phyloP scores from a whole-genome alignment of 2,329 filamentous ascomycete genomes.

The Aureobasidium lini region DNA sequence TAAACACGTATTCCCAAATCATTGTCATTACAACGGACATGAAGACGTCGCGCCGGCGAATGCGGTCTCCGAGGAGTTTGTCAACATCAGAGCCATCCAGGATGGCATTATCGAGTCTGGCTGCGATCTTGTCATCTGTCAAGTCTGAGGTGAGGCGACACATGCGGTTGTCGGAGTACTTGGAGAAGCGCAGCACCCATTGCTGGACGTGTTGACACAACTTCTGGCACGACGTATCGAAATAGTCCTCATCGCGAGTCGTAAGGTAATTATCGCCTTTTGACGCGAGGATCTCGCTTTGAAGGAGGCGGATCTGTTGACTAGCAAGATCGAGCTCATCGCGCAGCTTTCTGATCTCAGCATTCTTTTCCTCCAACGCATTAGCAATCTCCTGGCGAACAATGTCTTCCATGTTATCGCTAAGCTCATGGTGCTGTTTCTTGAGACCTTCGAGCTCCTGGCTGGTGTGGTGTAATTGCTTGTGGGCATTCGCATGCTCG shows the following conservation, averaged over 20 bases:
- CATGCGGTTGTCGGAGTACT: conserved; percentile 86
- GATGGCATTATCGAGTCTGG: conserved; percentile 87
- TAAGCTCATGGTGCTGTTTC: conserved; percentile 54
- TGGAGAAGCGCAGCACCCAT: conserved; percentile 96
- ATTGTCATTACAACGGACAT: conserved; percentile 99
- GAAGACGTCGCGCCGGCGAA: conserved; percentile 85
- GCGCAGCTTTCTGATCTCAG: conserved; percentile 71
- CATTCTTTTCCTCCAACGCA: conserved; percentile 71
- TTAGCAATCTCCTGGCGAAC: conserved; percentile 55
- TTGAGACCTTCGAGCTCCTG: conserved; percentile 64
- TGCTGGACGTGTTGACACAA: conserved; percentile 94
- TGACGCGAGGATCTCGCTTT: conserved; percentile 51
- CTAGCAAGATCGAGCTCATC: conserved; percentile 67
- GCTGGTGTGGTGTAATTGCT: conserved; percentile 51
- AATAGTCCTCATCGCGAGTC: conserved; percentile 85
- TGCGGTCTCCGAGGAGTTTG: conserved; percentile 75
- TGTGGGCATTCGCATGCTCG: conserved; percentile 50
- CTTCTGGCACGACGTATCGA: conserved; percentile 87
- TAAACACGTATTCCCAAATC: conserved; percentile 99
- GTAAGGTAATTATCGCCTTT: conserved; percentile 65
- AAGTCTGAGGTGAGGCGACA: conserved; percentile 79
- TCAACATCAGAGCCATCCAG: conserved; percentile 93
- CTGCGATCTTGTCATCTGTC: conserved; percentile 85
- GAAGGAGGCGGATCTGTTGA: conserved; percentile 52
- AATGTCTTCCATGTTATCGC: conserved; percentile 54